Evolutionary conservation across 371 early-diverging fungal genomes (phyloP), one percentile per base, ranked within the genome.

Genomic region (Smittium culicis): DNA sequence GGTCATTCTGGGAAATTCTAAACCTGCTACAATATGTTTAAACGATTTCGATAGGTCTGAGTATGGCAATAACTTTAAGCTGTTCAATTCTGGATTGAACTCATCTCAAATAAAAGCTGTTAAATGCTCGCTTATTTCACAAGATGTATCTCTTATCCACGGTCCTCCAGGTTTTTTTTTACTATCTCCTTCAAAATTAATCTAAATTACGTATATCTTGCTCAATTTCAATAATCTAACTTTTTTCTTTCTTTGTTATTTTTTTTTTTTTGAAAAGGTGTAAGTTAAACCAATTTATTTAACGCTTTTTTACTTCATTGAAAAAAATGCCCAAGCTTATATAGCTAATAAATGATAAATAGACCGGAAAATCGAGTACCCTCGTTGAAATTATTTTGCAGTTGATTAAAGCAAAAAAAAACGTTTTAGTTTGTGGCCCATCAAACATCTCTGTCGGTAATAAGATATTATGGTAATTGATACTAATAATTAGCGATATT

Each of bases 351-450:
- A 11, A 32, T 59, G 32, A 11, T 11, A 11, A 14, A 11, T 59
- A 59, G 0, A 75, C 96, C 5, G 98, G 98, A 25, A 98, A 98
- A 76, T 96, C 99, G 0, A 85, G 88, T 69, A 94, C 94, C 1
- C 71, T 95, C 3, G 85, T 94, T 1, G 93, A 93, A 72, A 82
- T 96, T 29, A 84, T 96, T 35, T 82, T 86, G 29, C 92, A 92
- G 70, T 74, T 95, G 2, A 80, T 88, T 0, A 70, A 75, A 5
- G 79, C 80, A 25, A 82, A 83, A 27, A 79, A 85, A 34, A 78
- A 85, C 0, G 83, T 98, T 1, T 77, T 98, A 3, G 94, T 96
- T 0, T 94, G 95, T 73, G 97, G 91, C 0, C 96, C 96, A 0
- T 90, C 91, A 31, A 98, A 98, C 73, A 86, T 93, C 35, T 83